These are phyloP conservation scores for Adansonia gregorii DNA, from an alignment of 441 rosid species.

Conservation along the genomic window DNA sequence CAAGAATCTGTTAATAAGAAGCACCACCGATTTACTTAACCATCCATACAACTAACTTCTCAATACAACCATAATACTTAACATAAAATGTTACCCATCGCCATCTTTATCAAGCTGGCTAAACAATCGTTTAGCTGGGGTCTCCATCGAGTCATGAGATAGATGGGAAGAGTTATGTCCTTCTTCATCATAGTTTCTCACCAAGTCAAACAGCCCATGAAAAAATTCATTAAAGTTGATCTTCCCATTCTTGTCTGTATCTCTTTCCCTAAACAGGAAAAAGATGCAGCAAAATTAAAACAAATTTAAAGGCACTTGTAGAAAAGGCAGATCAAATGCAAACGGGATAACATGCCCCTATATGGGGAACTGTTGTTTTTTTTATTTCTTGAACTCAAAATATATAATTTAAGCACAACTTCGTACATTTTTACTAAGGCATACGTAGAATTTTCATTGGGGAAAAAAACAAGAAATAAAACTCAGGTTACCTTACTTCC, in stretches of 20 bases:
- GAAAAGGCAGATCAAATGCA: neutral
- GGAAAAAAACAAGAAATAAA: constrained; percentile 11
- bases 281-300: constrained; percentile 28
- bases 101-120: constrained; percentile 84
- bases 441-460: neutral
- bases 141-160: constrained; percentile 70
- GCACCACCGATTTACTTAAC: constrained; percentile 26
- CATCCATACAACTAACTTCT: constrained; percentile 16
- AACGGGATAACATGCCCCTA: neutral
- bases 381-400: neutral
- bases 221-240: constrained; percentile 82
- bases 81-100: constrained; percentile 57
- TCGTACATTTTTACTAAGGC: neutral
- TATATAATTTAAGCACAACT: neutral
- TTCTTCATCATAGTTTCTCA: constrained; percentile 88
- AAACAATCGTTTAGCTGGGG: constrained; percentile 77
- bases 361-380: neutral
- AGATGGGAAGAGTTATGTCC: constrained; percentile 59
- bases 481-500: constrained; percentile 79
- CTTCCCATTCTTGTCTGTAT: constrained; percentile 90
- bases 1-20: constrained; percentile 54
- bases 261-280: constrained; percentile 71
- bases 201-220: constrained; percentile 91
- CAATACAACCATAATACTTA: constrained; percentile 6
- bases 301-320: constrained; percentile 15